Conservation (phyloP, 345 rosid species). For the Dovyalis caffra region DNA sequence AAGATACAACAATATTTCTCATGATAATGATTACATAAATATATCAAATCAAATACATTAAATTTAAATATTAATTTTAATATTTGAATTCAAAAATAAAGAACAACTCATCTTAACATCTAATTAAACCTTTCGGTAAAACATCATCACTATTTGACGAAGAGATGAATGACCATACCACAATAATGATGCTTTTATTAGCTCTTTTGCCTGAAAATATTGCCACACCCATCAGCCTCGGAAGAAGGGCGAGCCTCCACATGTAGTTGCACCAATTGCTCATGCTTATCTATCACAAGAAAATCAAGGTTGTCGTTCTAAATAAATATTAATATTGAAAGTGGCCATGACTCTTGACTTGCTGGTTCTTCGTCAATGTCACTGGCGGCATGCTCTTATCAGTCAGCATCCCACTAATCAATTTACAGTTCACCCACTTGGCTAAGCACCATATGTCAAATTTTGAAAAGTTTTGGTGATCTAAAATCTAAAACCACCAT, state of each 20-base stretch:
- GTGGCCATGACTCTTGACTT: background rate
- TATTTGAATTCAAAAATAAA: too few species aligned
- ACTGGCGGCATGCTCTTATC: background rate
- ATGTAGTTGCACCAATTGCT: background rate
- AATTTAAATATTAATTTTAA: too few species aligned
- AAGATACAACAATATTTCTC: too few species aligned
- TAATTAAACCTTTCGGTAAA: too few species aligned
- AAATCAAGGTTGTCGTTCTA: background rate
- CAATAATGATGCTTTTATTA: background rate
- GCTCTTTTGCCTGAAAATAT: background rate
- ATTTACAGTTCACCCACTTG: slow-evolving; percentile 2
- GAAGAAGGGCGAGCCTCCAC: background rate
- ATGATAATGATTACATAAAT: too few species aligned
- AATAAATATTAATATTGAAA: background rate
- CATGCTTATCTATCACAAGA: background rate
- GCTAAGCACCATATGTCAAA: background rate
- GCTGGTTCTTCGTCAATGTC: background rate
- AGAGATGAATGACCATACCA: background rate
- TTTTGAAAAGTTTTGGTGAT: background rate
- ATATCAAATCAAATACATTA: too few species aligned
- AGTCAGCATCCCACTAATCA: slow-evolving; percentile 11
- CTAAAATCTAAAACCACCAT: background rate
- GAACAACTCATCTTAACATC: too few species aligned
- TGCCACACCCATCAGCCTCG: background rate
- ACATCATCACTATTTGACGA: too few species aligned